Conservation (phyloP, 2,329 filamentous ascomycete species). For the Aspergillus sp. region DNA sequence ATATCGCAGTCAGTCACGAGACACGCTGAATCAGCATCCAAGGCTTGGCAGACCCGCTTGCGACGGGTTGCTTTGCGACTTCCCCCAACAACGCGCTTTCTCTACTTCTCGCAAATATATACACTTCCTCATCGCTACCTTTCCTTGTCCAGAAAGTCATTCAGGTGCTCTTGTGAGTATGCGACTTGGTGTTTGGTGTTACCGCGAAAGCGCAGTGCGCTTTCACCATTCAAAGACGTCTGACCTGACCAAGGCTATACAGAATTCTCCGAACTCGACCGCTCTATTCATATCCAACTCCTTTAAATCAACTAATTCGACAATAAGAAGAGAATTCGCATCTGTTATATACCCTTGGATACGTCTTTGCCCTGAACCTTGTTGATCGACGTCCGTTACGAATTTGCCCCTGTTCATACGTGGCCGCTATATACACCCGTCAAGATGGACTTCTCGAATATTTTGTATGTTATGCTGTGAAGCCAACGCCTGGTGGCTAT, state of each 20-base stretch:
- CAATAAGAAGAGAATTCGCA: too few relatives aligned
- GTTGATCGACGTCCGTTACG: background rate
- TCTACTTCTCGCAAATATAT: constrained; percentile 2
- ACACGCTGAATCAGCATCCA: constrained; percentile 19
- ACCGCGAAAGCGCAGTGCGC: too few relatives aligned
- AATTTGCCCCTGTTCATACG: background rate
- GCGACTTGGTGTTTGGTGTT: background rate
- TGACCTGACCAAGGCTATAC: background rate
- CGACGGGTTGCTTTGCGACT: constrained; percentile 7
- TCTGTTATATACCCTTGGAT: too few relatives aligned
- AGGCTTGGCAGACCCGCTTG: constrained; percentile 31
- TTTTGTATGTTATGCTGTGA: constrained; percentile 60
- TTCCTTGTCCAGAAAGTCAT: background rate
- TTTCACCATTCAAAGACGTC: background rate
- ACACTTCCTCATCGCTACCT: background rate
- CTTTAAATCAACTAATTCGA: background rate
- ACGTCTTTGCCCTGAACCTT: background rate
- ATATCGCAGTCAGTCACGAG: background rate
- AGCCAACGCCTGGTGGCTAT: background rate
- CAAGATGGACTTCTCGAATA: constrained; percentile 84
- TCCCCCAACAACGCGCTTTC: constrained; percentile 10
- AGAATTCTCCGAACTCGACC: background rate
- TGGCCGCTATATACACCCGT: background rate
- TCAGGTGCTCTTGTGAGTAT: background rate
- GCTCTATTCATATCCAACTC: background rate